Evolutionary conservation across 371 early-diverging fungal species (phyloP), one percentile per base, ranked within the genome.

Genomic region (Coemansia sp.): DNA sequence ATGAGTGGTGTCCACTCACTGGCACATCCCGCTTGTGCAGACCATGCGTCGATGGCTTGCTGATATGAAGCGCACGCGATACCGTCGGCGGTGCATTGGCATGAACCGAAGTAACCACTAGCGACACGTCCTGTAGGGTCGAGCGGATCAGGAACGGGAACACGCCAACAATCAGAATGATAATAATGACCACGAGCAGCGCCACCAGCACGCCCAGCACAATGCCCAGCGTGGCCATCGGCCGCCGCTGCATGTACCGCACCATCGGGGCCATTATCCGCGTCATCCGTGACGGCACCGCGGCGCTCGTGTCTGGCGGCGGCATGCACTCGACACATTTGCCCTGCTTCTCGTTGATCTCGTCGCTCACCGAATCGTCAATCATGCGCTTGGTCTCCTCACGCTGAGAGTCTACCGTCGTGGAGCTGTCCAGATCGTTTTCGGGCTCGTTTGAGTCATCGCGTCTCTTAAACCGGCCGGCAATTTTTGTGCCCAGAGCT

Each of bases 111-210:
- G 68, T 73, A 5, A 73, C 52, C 0, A 42, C 30, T 1, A 73
- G 32, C 14, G 73, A 64, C 14, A 73, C 60, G 34, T 73, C 73
- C 55, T 73, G 68, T 3, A 73, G 53, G 16, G 68, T 73, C 3
- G 69, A 38, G 42, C 73, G 68, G 42, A 73, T 68, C 11, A 73
- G 53, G 42, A 60, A 68, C 13, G 73, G 73, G 50, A 73, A 61
- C 45, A 73, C 73, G 42, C 65, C 59, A 42, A 64, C 64, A n/a
- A 68, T 45, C 36, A 73, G 20, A 9, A 73, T 57, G 13, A 65
- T 57, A 11, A 73, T 62, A 11, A 73, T 60, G 31, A 62, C 48
- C 13, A 55, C 57, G 26, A 73, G 56, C 14, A 73, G 59, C 3
- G 48, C 58, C 7, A 65, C 53, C 16, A 73, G 49, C 42, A 51